Percentiles rank a stretch among this genome's conserved stretches.
Evolutionary conservation across 148 eudicot species (phyloP).

Genomic region (Rhododendron molle): DNA sequence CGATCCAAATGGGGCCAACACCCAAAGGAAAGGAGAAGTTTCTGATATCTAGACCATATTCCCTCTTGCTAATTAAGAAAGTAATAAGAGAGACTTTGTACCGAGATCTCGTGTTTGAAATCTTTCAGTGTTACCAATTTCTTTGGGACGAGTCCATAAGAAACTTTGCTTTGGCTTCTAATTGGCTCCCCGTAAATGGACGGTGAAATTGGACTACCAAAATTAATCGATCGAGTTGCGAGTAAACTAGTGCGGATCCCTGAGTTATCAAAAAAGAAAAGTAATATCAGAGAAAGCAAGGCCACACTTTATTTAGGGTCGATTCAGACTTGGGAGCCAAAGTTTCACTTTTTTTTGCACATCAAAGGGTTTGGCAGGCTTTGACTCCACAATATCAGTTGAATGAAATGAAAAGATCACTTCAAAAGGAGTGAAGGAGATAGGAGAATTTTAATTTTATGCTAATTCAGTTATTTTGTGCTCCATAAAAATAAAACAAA

Average conservation of each 20-base stretch:
- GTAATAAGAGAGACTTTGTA: not conserved
- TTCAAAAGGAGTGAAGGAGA: too few relatives aligned
- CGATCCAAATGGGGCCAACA: too few relatives aligned
- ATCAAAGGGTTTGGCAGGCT: not conserved
- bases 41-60: not conserved
- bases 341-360: conserved; percentile 6
- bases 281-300: not conserved
- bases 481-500: too few relatives aligned
- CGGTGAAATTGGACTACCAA: not conserved
- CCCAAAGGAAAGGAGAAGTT: not conserved
- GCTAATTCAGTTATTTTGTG: not conserved
- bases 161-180: too few relatives aligned
- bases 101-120: not conserved
- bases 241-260: accelerated
- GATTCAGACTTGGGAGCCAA: not conserved
- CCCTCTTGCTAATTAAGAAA: not conserved
- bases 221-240: too few relatives aligned
- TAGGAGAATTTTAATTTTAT: not conserved
- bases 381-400: not conserved
- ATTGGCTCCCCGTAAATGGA: too few relatives aligned
- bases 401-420: not conserved
- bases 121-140: too few relatives aligned
- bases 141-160: not conserved
- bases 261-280: not conserved
- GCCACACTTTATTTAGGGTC: not conserved